These are phyloP conservation scores for Hortiboletus rubellus DNA, from an alignment of 1,284 basidiomycete genomes.

Conservation along the genomic window DNA sequence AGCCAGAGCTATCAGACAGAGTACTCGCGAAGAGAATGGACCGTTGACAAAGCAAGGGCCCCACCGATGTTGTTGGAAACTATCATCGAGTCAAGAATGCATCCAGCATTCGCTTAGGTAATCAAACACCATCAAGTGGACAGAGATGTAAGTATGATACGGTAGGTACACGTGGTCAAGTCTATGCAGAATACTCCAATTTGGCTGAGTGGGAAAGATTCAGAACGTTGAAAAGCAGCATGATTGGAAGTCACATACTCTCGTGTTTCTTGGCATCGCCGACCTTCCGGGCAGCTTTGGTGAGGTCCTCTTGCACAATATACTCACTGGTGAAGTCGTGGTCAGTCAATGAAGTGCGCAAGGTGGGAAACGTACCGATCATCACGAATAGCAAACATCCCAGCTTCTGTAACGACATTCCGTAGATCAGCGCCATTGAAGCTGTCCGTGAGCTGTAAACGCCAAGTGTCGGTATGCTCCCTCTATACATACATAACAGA, in stretches of 20 bases:
- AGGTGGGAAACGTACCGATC: slow-evolving; percentile 61
- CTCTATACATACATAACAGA: neutral
- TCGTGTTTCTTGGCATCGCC: slow-evolving; percentile 96
- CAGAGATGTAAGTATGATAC: slow-evolving; percentile 2
- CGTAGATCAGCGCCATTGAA: slow-evolving; percentile 97
- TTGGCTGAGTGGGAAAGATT: slow-evolving; percentile 45
- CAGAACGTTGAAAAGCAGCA: slow-evolving; percentile 2
- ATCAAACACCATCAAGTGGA: slow-evolving; percentile 1
- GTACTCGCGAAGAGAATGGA: neutral
- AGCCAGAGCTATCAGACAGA: neutral
- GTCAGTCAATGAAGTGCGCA: neutral
- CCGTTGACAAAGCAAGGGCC: too few species aligned
- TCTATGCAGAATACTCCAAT: slow-evolving; percentile 55
- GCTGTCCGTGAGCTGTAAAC: slow-evolving; percentile 73
- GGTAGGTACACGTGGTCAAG: slow-evolving; percentile 26
- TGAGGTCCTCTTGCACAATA: slow-evolving; percentile 91
- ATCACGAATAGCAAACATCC: slow-evolving; percentile 99
- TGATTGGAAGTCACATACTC: slow-evolving; percentile 51
- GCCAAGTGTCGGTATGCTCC: neutral
- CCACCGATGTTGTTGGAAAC: neutral
- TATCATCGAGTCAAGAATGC: too few species aligned
- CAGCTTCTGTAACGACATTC: slow-evolving; percentile 97
- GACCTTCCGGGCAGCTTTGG: slow-evolving; percentile 97
- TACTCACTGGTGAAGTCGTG: slow-evolving; percentile 63
- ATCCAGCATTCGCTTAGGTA: slow-evolving; percentile 19